Conservation (phyloP, 805 yeast genomes). For the Priceomyces fermenticarens region DNA sequence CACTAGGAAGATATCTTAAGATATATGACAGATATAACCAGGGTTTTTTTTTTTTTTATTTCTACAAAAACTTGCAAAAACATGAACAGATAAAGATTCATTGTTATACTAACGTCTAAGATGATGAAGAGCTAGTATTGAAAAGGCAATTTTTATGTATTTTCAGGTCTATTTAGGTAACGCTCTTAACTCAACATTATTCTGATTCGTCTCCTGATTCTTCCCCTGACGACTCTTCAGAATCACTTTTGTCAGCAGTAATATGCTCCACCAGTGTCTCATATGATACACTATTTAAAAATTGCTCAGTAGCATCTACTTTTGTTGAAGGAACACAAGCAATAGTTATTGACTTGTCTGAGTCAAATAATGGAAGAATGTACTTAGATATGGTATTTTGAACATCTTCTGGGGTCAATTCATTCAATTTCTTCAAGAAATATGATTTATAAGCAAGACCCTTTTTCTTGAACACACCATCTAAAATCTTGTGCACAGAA, state of each 20-base stretch:
- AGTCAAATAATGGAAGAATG: slow-evolving; percentile 61
- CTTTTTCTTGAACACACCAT: slow-evolving; percentile 62
- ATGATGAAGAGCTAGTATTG: no score
- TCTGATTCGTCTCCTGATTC: slow-evolving; percentile 19
- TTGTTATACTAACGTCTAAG: no score
- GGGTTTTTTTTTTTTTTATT: no score
- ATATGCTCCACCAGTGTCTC: slow-evolving; percentile 56
- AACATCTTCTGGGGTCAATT: slow-evolving; percentile 54
- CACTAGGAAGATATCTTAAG: no score
- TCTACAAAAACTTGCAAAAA: no score
- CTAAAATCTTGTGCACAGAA: slow-evolving; percentile 62
- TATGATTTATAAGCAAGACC: slow-evolving; percentile 62
- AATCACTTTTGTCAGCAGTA: slow-evolving; percentile 21
- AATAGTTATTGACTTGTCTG: slow-evolving; percentile 57
- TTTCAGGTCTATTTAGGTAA: no score
- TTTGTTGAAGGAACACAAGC: slow-evolving; percentile 73
- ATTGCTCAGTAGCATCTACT: slow-evolving; percentile 41
- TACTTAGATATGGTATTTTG: slow-evolving; percentile 51
- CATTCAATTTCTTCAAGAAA: slow-evolving; percentile 52
- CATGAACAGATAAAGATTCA: no score
- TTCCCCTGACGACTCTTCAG: slow-evolving; percentile 25
- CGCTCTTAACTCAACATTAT: no score
- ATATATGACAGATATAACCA: no score
- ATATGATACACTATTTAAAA: slow-evolving; percentile 57
- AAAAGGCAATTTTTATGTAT: no score